These are phyloP conservation scores for Claviceps sorghi DNA, from an alignment of 2,329 filamentous ascomycete species.

Conservation along the genomic window DNA sequence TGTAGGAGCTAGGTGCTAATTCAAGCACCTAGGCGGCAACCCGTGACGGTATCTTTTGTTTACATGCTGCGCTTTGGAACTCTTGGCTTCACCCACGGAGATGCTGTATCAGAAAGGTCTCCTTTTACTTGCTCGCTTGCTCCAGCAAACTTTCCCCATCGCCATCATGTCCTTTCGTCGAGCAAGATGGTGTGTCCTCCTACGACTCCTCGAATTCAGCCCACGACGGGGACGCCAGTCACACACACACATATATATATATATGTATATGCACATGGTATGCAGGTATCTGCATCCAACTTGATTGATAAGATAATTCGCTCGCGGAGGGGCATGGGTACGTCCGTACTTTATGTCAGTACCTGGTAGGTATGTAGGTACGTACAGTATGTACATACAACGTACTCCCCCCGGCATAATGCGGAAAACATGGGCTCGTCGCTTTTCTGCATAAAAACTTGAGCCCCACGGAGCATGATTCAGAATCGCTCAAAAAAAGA, in stretches of 20 bases:
- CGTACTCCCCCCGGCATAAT: not conserved
- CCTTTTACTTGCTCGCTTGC: not conserved
- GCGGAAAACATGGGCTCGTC: not conserved
- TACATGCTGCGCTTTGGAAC: not conserved
- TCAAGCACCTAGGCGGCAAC: not conserved
- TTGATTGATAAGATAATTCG: slow-evolving; percentile 8
- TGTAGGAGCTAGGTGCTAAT: too few relatives aligned
- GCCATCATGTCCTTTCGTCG: not conserved
- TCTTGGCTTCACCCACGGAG: too few relatives aligned
- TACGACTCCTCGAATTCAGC: not conserved
- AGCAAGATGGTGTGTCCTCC: not conserved
- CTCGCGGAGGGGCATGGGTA: not conserved
- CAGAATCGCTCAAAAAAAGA: not conserved
- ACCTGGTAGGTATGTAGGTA: not conserved
- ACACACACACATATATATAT: too few relatives aligned
- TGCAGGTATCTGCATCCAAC: not conserved
- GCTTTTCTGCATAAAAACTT: too few relatives aligned
- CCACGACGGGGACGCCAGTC: not conserved
- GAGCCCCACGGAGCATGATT: not conserved
- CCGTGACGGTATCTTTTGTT: not conserved
- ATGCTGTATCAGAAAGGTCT: not conserved
- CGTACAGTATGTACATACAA: not conserved
- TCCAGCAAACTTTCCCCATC: not conserved
- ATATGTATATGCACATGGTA: not conserved
- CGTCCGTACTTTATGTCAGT: not conserved